Conservation (phyloP, 2,329 filamentous ascomycete genomes). For the Pezizomycotina sp. region DNA sequence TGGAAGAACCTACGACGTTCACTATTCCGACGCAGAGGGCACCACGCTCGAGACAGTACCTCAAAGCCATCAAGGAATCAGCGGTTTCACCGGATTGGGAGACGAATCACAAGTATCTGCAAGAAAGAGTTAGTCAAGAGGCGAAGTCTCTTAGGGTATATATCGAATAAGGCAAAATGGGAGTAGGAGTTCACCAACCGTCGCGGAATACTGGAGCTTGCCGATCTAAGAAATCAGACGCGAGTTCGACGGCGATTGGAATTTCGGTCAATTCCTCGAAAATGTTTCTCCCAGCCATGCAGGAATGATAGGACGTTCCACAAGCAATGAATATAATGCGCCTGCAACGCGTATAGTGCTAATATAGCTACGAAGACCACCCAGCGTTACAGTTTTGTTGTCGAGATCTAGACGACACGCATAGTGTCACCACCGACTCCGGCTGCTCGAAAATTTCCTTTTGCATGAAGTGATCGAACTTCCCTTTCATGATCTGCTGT, state of each 20-base stretch:
- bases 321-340: conserved; percentile 98
- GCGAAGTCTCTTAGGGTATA: neutral
- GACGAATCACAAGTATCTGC: conserved; percentile 91
- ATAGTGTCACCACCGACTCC: conserved; percentile 99
- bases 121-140: no score
- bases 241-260: conserved; percentile 88
- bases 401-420: conserved; percentile 86
- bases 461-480: conserved; percentile 99
- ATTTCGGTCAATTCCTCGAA: conserved; percentile 98
- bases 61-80: conserved; percentile 88
- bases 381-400: conserved; percentile 89
- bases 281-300: conserved; percentile 95
- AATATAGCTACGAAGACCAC: conserved; percentile 91
- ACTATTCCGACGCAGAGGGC: conserved; percentile 95
- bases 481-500: conserved; percentile 99
- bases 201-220: conserved; percentile 97
- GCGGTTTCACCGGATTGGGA: conserved; percentile 98
- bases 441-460: conserved; percentile 99
- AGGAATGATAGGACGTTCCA: conserved; percentile 95
- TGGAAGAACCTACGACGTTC: conserved; percentile 95
- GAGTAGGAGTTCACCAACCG: conserved; percentile 16
- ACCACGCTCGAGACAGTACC: conserved; percentile 95
- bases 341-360: conserved; percentile 86
- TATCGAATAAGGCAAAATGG: neutral
- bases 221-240: conserved; percentile 94